Evolutionary conservation across 495 filamentous ascomycete species (phyloP), one percentile per base, ranked within the genome.

Genomic region (Penicillium canariense): DNA sequence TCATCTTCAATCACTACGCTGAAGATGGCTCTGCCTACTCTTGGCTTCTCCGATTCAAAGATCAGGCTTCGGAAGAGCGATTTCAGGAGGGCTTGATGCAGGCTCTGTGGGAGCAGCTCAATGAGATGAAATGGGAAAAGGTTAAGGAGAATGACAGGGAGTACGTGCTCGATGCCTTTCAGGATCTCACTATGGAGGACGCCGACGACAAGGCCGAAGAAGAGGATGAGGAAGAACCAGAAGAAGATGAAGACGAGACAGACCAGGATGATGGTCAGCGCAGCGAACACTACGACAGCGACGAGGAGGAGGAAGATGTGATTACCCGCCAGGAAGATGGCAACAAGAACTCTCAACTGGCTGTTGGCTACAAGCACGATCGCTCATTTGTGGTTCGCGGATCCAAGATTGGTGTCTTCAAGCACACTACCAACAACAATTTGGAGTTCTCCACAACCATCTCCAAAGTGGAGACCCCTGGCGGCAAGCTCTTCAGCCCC

Each of bases 281-380:
- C 11, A 87, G 84, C 57, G 88, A 91, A 59, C 85, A 95, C 60
- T 96, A 97, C 60, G 94, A 97, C 61, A 86, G 78, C 39, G 95
- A 97, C 49, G 92, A 97, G 57, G 90, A 94, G 12, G 85, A 90
- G 52, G 95, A 97, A 26, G 90, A 96, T 66, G 84, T 88, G 2
- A 82, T 86, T 5, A 82, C 80, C 9, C 75, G 80, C 45, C 83
- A 87, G 34, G 77, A 85, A 52, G 94, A 96, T 68, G 86, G 87
- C 20, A 87, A 94, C 52, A 83, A 91, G 63, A 98, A 98, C 75
- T 96, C 92, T 17, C 89, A 93, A 67, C 79, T 98, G 22, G 95
- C 95, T n/a, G 94, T 98, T 45, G 94, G 95, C 26, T 97, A 96
- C 77, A 98, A 97, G 75, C 87, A 96, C 59, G 95, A 98, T 62